Evolutionary conservation across 371 early-diverging fungal species (phyloP).

Genomic region (Sporodiniella umbellata): DNA sequence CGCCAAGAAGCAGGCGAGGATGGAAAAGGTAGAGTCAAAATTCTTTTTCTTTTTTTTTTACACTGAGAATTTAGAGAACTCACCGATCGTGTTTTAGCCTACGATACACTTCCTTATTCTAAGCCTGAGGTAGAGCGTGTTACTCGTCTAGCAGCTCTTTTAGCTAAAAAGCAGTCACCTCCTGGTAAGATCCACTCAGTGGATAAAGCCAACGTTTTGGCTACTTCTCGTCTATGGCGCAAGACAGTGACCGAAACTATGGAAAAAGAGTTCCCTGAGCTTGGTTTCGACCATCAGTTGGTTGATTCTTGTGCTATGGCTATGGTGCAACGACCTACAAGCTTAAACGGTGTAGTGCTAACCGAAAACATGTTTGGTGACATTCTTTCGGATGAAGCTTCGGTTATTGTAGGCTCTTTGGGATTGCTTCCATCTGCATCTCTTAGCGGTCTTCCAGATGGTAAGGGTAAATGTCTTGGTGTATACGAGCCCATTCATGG

Average conservation of each 20-base stretch:
- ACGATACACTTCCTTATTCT: slow-evolving; percentile 91
- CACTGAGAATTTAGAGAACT: not conserved
- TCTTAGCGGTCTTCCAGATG: slow-evolving; percentile 79
- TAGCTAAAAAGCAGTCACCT: slow-evolving; percentile 77
- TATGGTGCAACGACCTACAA: slow-evolving; percentile 87
- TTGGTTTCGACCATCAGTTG: slow-evolving; percentile 81
- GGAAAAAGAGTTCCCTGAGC: slow-evolving; percentile 80
- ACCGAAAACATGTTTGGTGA: slow-evolving; percentile 99
- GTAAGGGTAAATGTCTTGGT: slow-evolving; percentile 72
- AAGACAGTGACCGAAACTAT: slow-evolving; percentile 86
- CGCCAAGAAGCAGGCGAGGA: slow-evolving; percentile 81
- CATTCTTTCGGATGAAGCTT: slow-evolving; percentile 93
- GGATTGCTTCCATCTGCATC: slow-evolving; percentile 93
- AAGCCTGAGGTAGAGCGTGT: slow-evolving; percentile 89
- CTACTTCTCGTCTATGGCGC: slow-evolving; percentile 96
- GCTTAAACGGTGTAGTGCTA: slow-evolving; percentile 90
- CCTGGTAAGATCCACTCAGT: slow-evolving; percentile 87
- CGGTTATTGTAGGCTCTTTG: slow-evolving; percentile 92
- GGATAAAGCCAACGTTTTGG: slow-evolving; percentile 98
- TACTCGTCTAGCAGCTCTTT: slow-evolving; percentile 85
- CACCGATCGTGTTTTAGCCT: slow-evolving; percentile 63
- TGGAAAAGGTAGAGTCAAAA: slow-evolving; percentile 62
- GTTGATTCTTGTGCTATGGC: slow-evolving; percentile 98
- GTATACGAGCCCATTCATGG: slow-evolving; percentile 98
- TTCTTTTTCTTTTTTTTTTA: not conserved